Conservation (phyloP, 2,329 filamentous ascomycete species). For the Xylariomycetidae sp. region DNA sequence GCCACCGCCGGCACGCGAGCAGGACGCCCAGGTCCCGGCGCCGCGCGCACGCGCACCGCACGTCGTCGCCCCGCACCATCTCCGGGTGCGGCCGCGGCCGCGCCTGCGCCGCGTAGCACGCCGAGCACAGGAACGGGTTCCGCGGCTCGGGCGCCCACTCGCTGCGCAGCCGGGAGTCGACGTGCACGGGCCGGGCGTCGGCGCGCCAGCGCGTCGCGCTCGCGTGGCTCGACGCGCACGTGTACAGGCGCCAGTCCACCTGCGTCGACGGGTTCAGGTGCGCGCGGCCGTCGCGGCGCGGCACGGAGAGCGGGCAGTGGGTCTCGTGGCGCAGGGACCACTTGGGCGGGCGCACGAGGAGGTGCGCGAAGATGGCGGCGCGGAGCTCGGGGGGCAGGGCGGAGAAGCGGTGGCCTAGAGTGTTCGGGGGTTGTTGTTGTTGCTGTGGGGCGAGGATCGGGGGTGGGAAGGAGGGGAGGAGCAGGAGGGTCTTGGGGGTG, state of each 20-base stretch:
- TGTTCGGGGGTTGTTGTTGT: no score
- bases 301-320: constrained; percentile 1
- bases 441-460: no score
- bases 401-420: constrained; percentile 8
- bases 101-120: constrained; percentile 5
- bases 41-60: constrained; percentile 14
- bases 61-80: not conserved
- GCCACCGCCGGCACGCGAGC: constrained; percentile 12
- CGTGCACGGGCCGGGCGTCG: not conserved
- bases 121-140: constrained; percentile 9
- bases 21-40: constrained; percentile 5
- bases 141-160: constrained; percentile 6
- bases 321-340: constrained; percentile 8
- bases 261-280: constrained; percentile 1
- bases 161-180: constrained; percentile 10
- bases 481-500: no score
- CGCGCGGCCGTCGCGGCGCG: not conserved
- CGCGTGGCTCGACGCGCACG: not conserved
- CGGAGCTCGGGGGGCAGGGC: constrained; percentile 7
- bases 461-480: no score
- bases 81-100: not conserved
- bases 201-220: constrained; percentile 1
- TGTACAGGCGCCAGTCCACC: not conserved
- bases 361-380: constrained; percentile 11
- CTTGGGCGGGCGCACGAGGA: constrained; percentile 13